These are phyloP conservation scores for Alloteropsis angusta DNA, from an alignment of 202 grass and related monocot genomes.

Conservation along the genomic window DNA sequence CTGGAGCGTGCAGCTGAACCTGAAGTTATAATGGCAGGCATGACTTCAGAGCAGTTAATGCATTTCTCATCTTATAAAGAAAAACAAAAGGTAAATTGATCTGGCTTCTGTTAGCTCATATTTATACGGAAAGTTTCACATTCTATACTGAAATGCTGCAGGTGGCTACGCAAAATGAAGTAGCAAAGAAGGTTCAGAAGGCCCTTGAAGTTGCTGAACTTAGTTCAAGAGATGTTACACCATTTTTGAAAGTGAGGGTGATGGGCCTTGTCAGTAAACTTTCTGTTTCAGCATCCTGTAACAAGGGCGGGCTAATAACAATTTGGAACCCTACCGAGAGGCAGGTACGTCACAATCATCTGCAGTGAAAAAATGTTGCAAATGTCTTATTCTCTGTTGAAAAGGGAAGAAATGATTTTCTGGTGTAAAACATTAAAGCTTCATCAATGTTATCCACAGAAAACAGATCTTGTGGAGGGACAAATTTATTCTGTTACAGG, in stretches of 20 bases:
- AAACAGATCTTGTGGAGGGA: conserved; percentile 71
- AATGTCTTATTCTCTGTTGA: conserved; percentile 3
- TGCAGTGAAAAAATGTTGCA: not conserved
- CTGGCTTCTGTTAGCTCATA: not conserved
- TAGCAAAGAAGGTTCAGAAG: conserved; percentile 67
- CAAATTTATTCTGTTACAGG: conserved; percentile 72
- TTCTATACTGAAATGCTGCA: conserved; percentile 25
- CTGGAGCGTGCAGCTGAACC: conserved; percentile 76
- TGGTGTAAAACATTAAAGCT: not conserved
- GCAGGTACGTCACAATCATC: conserved; percentile 44
- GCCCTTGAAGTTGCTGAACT: conserved; percentile 65
- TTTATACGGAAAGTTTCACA: not conserved
- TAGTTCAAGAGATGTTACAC: conserved; percentile 70
- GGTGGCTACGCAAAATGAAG: conserved; percentile 51
- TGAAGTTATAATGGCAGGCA: conserved; percentile 75
- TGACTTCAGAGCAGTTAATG: conserved; percentile 69
- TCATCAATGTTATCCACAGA: conserved; percentile 43
- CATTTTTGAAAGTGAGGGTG: conserved; percentile 84
- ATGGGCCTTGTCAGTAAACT: conserved; percentile 49
- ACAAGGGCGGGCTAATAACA: conserved; percentile 70
- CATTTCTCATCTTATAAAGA: conserved; percentile 64
- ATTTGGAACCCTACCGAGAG: conserved; percentile 91
- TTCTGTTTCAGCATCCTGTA: conserved; percentile 32
- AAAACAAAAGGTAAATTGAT: conserved; percentile 50
- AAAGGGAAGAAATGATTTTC: not conserved